Evolutionary conservation across 208 protist genomes (phyloP).

Genomic region (Giardia muris): DNA sequence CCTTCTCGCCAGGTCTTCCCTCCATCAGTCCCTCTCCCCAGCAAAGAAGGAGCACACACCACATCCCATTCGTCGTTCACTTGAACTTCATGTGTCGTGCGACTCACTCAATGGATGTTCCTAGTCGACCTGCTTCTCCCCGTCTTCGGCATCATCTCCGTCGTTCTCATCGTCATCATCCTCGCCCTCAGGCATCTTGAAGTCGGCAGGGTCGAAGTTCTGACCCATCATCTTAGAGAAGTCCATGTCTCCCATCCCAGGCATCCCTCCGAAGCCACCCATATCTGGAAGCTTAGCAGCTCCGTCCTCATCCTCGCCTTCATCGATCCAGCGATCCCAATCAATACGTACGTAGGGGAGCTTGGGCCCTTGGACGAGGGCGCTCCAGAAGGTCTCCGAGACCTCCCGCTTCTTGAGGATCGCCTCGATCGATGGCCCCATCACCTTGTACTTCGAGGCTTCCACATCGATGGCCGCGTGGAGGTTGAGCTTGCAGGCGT

Average conservation of each 20-base stretch:
- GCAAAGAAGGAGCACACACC: too few species aligned
- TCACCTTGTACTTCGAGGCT: background rate
- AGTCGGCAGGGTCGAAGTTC: constrained; percentile 2
- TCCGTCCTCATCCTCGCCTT: constrained; percentile 11
- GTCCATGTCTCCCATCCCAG: background rate
- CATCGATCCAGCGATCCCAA: constrained; percentile 26
- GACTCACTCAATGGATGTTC: background rate
- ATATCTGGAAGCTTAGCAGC: background rate
- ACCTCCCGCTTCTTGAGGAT: background rate
- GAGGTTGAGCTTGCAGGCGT: constrained; percentile 14
- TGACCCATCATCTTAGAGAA: background rate
- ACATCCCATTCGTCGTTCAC: too few species aligned
- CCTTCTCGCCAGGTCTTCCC: background rate
- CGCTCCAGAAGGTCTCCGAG: background rate
- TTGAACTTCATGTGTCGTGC: too few species aligned
- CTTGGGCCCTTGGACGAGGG: background rate
- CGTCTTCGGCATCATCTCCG: background rate
- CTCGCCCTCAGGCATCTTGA: constrained; percentile 22
- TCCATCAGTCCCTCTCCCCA: too few species aligned
- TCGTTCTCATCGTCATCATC: background rate
- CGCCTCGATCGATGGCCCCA: background rate
- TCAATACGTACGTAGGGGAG: constrained; percentile 21
- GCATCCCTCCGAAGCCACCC: background rate
- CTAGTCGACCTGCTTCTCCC: background rate
- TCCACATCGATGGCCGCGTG: background rate